Percentiles rank a stretch among this genome's conserved stretches.
phyloP scores from a whole-genome alignment of 352 stramenopile species.

The Globisporangium orthogonon region DNA sequence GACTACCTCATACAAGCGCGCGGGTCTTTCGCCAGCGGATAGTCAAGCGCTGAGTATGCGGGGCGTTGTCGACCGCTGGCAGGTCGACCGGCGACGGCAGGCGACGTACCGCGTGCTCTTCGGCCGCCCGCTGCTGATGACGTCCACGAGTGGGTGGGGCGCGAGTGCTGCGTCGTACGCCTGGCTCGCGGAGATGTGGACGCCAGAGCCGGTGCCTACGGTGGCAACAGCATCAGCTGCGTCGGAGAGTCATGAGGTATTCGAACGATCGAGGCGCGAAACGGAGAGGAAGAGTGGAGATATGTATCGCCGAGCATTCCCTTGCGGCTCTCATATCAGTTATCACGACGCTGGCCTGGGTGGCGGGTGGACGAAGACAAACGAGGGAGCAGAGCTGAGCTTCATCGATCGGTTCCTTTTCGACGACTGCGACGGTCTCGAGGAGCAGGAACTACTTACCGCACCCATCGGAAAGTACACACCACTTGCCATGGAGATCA shows the following conservation, averaged over 20 bases:
- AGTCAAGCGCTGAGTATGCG: background rate
- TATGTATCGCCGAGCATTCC: background rate
- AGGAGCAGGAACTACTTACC: background rate
- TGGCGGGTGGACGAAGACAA: constrained; percentile 1
- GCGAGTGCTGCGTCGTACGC: background rate
- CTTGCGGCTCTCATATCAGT: too few species aligned
- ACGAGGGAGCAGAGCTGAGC: background rate
- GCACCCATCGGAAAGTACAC: background rate
- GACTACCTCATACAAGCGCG: background rate
- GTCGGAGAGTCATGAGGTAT: too few species aligned
- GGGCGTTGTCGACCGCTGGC: constrained; percentile 17
- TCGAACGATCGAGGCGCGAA: background rate
- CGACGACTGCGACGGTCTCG: background rate
- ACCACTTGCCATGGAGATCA: background rate
- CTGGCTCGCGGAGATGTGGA: background rate
- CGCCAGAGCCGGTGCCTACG: background rate
- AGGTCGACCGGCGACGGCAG: constrained; percentile 21
- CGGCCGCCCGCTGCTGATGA: constrained; percentile 22
- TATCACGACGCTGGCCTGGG: background rate
- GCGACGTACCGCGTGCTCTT: constrained; percentile 47
- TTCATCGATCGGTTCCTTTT: constrained; percentile 4
- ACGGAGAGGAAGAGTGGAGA: background rate
- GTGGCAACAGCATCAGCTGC: background rate
- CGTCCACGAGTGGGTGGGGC: background rate
- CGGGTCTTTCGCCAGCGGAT: background rate